A percentile compares a stretch with the other conserved stretches of the same genome.
Conservation (phyloP, 2,329 filamentous ascomycete species). For the Metarhizium album region DNA sequence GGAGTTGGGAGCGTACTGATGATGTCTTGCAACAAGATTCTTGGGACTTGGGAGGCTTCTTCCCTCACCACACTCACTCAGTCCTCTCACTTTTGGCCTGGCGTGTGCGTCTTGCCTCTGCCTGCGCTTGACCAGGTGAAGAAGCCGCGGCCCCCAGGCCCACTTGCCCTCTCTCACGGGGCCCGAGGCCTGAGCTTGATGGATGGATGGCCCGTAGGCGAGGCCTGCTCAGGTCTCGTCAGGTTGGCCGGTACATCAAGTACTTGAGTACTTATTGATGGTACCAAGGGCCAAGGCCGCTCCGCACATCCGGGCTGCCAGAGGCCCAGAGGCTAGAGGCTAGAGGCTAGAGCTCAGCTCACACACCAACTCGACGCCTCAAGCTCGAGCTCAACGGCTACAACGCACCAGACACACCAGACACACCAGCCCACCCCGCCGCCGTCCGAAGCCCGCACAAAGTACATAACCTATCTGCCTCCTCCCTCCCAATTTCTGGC, state of each 20-base stretch:
- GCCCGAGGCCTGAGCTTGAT: not conserved
- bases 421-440: conserved; percentile 1
- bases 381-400: not conserved
- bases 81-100: too few relatives aligned
- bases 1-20: not conserved
- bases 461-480: conserved; percentile 6
- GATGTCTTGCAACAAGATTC: not conserved
- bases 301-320: too few relatives aligned
- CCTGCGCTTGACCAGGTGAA: not conserved
- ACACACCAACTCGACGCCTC: too few relatives aligned
- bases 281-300: too few relatives aligned
- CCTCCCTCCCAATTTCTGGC: conserved; percentile 1
- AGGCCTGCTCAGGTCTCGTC: not conserved
- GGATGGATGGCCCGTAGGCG: too few relatives aligned
- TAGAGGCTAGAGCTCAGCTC: too few relatives aligned
- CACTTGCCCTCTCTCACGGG: not conserved
- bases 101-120: not conserved
- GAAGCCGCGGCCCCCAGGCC: not conserved
- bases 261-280: not conserved
- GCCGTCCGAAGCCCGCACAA: conserved; percentile 1
- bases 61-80: too few relatives aligned
- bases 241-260: not conserved
- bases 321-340: too few relatives aligned
- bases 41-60: not conserved
- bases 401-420: conserved; percentile 1